These are phyloP conservation scores for Coniosporium tulheliwenetii DNA, from an alignment of 2,329 filamentous ascomycete genomes.

Conservation along the genomic window DNA sequence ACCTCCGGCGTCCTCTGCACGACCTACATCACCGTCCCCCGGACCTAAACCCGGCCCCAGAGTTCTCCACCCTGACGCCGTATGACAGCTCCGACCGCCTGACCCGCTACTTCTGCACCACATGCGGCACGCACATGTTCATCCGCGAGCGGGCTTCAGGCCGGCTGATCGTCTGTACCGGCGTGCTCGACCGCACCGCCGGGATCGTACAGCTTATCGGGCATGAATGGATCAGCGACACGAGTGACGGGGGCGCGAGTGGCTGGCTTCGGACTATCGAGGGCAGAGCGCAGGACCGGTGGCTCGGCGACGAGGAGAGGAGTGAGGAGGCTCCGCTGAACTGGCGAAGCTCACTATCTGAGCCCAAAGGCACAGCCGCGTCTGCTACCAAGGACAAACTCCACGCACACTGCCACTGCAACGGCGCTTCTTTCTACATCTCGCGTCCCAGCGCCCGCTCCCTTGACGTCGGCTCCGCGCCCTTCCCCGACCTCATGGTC, in stretches of 20 bases:
- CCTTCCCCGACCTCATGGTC: conserved; percentile 37
- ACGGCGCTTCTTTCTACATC: conserved; percentile 39
- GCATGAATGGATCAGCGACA: conserved; percentile 18
- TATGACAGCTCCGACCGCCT: conserved; percentile 28
- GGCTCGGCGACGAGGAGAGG: conserved; percentile 8
- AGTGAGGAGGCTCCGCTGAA: conserved; percentile 8
- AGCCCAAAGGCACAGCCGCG: too few species aligned
- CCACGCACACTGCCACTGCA: conserved; percentile 37
- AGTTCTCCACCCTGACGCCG: conserved; percentile 19
- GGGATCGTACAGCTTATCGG: conserved; percentile 12
- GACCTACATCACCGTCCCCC: conserved; percentile 26
- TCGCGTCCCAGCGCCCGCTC: conserved; percentile 36
- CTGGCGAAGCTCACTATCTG: conserved; percentile 5
- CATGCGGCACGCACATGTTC: conserved; percentile 30
- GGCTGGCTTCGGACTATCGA: conserved; percentile 14
- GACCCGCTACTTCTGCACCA: conserved; percentile 33
- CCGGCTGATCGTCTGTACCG: conserved; percentile 14
- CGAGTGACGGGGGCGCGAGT: conserved; percentile 20
- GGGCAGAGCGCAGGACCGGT: conserved; percentile 12
- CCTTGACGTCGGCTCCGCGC: conserved; percentile 23
- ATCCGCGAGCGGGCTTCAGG: conserved; percentile 6
- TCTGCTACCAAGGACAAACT: conserved; percentile 10
- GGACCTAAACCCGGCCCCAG: conserved; percentile 11
- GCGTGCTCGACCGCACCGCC: conserved; percentile 16
- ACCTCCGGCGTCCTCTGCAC: conserved; percentile 30